Evolutionary conservation across 1,284 basidiomycete species (phyloP).

Genomic region (Caloboletus firmus): DNA sequence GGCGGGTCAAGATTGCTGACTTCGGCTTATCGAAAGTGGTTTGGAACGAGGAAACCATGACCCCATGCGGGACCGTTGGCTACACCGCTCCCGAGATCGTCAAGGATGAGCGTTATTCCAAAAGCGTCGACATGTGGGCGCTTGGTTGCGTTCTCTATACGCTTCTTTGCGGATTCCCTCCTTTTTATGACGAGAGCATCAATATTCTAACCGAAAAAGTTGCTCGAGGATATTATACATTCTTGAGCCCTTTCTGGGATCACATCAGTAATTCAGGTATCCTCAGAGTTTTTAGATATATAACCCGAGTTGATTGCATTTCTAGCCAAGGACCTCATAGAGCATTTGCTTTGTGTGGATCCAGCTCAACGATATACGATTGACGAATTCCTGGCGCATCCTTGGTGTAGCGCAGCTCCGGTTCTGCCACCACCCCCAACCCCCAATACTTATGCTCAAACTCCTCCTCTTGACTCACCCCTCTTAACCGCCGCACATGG

Average conservation of each 20-base stretch:
- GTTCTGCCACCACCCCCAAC: conserved; percentile 63
- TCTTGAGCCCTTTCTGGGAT: conserved; percentile 99
- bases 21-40: conserved; percentile 98
- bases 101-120: conserved; percentile 98
- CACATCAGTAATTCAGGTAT: conserved; percentile 82
- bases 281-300: conserved; percentile 20
- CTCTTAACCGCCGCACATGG: conserved; percentile 80
- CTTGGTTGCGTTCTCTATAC: conserved; percentile 98
- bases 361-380: conserved; percentile 95
- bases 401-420: conserved; percentile 83
- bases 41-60: conserved; percentile 99
- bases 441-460: conserved; percentile 48
- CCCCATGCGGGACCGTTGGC: conserved; percentile 98
- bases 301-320: conserved; percentile 13
- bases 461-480: conserved; percentile 85
- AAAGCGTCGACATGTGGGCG: conserved; percentile 99
- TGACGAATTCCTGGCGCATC: conserved; percentile 95
- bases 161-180: conserved; percentile 96
- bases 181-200: conserved; percentile 99
- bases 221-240: conserved; percentile 96
- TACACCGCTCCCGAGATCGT: conserved; percentile 99
- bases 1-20: conserved; percentile 97
- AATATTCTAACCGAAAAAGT: conserved; percentile 98
- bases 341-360: conserved; percentile 94
- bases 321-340: conserved; percentile 92